Evolutionary conservation across 225 moss, liverwort and hornwort genomes (phyloP), one percentile per base, ranked within the genome.

Genomic region (Neckera pumila): DNA sequence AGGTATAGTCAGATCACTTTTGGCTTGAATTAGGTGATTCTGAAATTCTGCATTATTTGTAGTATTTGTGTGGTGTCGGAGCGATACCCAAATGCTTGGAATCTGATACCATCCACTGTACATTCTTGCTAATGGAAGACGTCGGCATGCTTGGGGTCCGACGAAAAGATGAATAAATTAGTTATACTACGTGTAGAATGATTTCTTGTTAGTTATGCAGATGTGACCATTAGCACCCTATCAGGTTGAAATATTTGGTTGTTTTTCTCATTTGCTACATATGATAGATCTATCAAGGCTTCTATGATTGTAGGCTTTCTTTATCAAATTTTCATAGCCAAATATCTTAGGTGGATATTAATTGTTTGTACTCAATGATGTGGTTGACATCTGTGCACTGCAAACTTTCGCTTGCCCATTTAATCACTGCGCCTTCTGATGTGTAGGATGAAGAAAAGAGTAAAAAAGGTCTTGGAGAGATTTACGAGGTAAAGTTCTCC

Each of bases 381-480:
- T 91, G 57, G 75, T 21, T 64, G 70, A 67, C 27, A 69, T 42
- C 19, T 53, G 36, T 36, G 22, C 70, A 66, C 54, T 86, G 80
- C 66, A 17, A 60, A 31, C 58, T 84, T 76, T 77, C 20, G 11
- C 28, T 54, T 33, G 49, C 80, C 49, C n/a, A 60, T 71, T 34
- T 87, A 66, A 90, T 86, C 67, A 42, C 51, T 87, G 65, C 54
- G 38, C 54, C 18, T 73, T 61, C 36, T 86, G 16, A 65, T 88
- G 69, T 88, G 89, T 92, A 98, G 98, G 99, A 99, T 90, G 99
- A 99, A 92, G 96, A 92, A 66, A 99, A 96, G 88, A 97, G 99
- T 84, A 95, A 96, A 87, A 96, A 93, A 83, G 99, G 99, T 20
- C 93, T 99, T 62, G 99, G 97, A 85, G 97, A 97, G 87, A 93